phyloP scores from a whole-genome alignment of 2,329 filamentous ascomycete species.

The Microcyclospora tardicrescens region DNA sequence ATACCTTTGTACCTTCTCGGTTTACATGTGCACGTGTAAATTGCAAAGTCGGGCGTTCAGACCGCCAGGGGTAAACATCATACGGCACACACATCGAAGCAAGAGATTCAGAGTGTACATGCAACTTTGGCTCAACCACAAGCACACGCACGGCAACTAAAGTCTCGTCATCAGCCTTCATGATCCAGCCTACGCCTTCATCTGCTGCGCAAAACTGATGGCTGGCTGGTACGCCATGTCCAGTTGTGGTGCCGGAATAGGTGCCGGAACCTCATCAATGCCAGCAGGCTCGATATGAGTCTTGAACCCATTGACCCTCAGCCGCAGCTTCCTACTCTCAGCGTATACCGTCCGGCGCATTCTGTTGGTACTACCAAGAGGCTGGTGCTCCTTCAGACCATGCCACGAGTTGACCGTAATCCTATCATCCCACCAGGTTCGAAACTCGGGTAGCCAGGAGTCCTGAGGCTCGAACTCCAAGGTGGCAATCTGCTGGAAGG shows the following conservation, averaged over 20 bases:
- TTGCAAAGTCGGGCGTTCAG: no score
- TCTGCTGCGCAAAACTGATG: neutral
- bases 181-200: no score
- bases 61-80: no score
- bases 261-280: conserved; percentile 26
- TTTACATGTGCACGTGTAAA: no score
- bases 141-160: no score
- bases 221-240: conserved; percentile 7
- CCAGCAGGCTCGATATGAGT: conserved; percentile 27
- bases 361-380: conserved; percentile 27
- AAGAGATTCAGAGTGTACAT: no score
- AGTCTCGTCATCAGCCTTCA: no score
- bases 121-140: no score
- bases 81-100: no score
- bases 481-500: conserved; percentile 21
- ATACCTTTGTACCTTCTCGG: no score
- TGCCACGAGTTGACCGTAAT: conserved; percentile 30
- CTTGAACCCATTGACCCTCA: conserved; percentile 28
- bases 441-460: conserved; percentile 27
- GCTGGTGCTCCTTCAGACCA: conserved; percentile 26
- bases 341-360: conserved; percentile 31
- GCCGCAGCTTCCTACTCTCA: conserved; percentile 27
- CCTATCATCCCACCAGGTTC: conserved; percentile 29
- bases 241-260: conserved; percentile 18
- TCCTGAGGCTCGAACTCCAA: conserved; percentile 30